phyloP scores from a whole-genome alignment of 1,284 basidiomycete species.

The Boletus nobilissimus region DNA sequence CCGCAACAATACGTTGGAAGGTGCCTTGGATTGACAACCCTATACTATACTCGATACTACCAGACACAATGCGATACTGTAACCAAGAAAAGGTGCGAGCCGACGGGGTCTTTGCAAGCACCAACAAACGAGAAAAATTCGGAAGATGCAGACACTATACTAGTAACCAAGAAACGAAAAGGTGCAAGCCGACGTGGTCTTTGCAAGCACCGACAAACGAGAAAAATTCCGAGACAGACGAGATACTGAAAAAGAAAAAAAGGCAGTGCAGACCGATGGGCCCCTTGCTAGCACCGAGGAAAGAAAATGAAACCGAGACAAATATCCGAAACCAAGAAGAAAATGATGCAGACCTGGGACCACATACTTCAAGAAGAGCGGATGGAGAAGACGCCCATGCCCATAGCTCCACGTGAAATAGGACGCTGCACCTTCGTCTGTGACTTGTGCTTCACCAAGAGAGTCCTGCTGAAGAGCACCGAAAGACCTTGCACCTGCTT shows the following conservation, averaged over 20 bases:
- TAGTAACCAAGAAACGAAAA: too few relatives aligned
- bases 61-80: too few relatives aligned
- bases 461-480: conserved; percentile 17
- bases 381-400: too few relatives aligned
- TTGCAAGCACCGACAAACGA: too few relatives aligned
- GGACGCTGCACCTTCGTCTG: background rate
- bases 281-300: conserved; percentile 14
- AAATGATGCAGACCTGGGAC: background rate
- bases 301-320: background rate
- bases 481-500: conserved; percentile 4
- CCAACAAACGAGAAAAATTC: background rate
- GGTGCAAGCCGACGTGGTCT: too few relatives aligned
- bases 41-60: too few relatives aligned
- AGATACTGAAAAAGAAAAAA: background rate
- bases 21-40: too few relatives aligned
- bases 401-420: too few relatives aligned
- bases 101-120: background rate
- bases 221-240: too few relatives aligned
- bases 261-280: background rate
- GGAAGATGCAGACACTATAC: too few relatives aligned
- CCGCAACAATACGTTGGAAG: too few relatives aligned
- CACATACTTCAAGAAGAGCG: background rate
- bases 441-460: background rate
- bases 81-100: background rate
- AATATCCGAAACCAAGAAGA: background rate